Evolutionary conservation across 192 early-diverging fungal species (phyloP).

Genomic region (Nowakowskiella sp.): DNA sequence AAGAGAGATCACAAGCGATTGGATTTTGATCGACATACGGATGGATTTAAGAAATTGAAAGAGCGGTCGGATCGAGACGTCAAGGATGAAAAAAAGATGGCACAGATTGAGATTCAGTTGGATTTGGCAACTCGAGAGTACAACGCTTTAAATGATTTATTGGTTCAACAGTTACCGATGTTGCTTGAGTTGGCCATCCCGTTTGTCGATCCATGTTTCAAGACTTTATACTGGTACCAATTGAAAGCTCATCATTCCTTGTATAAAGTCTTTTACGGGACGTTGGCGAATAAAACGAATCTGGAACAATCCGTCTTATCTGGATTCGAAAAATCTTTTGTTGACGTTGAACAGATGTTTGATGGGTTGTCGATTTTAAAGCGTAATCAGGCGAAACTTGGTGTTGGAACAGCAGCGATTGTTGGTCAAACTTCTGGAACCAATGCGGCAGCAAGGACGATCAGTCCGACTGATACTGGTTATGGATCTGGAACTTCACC

Average conservation of each 20-base stretch:
- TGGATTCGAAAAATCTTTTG: too few relatives aligned
- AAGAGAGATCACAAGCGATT: slow-evolving; percentile 89
- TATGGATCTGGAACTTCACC: neutral
- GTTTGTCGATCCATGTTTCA: slow-evolving; percentile 84
- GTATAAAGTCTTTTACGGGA: slow-evolving; percentile 8
- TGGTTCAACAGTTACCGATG: slow-evolving; percentile 71
- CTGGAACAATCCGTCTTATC: too few relatives aligned
- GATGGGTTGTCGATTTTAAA: slow-evolving; percentile 11
- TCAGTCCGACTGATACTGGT: slow-evolving; percentile 12
- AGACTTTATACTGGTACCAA: slow-evolving; percentile 78
- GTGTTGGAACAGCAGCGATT: too few relatives aligned
- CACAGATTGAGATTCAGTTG: slow-evolving; percentile 56
- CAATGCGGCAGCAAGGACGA: neutral
- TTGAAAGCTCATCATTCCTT: slow-evolving; percentile 66
- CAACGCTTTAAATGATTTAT: slow-evolving; percentile 69
- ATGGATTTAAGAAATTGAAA: slow-evolving; percentile 63
- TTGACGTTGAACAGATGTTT: too few relatives aligned
- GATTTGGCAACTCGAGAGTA: slow-evolving; percentile 79
- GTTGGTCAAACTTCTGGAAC: neutral
- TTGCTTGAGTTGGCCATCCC: slow-evolving; percentile 64
- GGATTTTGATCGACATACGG: slow-evolving; percentile 83
- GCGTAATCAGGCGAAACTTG: slow-evolving; percentile 10
- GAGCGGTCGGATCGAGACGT: slow-evolving; percentile 35
- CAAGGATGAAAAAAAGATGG: slow-evolving; percentile 39
- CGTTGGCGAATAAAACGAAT: slow-evolving; percentile 5